Conservation (phyloP, 2,329 filamentous ascomycete genomes). For the Ambrosiella cleistominuta region DNA sequence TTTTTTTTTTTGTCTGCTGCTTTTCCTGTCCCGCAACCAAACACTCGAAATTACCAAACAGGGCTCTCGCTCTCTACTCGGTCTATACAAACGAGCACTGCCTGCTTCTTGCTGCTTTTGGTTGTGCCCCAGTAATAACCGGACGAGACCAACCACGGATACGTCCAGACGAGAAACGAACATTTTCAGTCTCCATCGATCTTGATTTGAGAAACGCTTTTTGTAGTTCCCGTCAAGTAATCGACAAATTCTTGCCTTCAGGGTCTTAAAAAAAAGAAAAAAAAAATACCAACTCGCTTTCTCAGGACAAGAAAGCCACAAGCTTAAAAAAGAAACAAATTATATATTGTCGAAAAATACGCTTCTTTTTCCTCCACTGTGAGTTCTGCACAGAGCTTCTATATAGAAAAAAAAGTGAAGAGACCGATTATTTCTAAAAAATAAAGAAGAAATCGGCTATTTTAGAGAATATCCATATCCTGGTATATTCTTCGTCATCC, state of each 20-base stretch:
- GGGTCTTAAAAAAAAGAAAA: background rate
- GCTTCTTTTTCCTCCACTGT: background rate
- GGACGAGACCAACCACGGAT: background rate
- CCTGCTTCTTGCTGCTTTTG: background rate
- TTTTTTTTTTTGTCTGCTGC: background rate
- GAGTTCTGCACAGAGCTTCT: background rate
- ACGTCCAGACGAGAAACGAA: conserved; percentile 7
- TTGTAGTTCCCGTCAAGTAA: no score
- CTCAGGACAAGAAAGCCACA: background rate
- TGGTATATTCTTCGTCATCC: background rate
- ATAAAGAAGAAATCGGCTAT: background rate
- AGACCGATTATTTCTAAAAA: background rate
- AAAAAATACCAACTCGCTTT: background rate
- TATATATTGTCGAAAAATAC: background rate
- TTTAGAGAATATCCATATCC: conserved; percentile 2
- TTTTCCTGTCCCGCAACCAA: background rate
- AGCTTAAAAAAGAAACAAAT: background rate
- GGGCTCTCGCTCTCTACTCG: background rate
- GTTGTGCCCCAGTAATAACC: background rate
- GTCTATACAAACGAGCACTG: background rate
- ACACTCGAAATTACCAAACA: background rate
- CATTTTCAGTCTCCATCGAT: no score
- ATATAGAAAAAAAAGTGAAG: no score
- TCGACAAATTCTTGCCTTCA: background rate
- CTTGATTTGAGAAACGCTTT: no score